Evolutionary conservation across 768 basidiomycete species (phyloP), one percentile per base, ranked within the genome.

Genomic region (Collybia nuda): DNA sequence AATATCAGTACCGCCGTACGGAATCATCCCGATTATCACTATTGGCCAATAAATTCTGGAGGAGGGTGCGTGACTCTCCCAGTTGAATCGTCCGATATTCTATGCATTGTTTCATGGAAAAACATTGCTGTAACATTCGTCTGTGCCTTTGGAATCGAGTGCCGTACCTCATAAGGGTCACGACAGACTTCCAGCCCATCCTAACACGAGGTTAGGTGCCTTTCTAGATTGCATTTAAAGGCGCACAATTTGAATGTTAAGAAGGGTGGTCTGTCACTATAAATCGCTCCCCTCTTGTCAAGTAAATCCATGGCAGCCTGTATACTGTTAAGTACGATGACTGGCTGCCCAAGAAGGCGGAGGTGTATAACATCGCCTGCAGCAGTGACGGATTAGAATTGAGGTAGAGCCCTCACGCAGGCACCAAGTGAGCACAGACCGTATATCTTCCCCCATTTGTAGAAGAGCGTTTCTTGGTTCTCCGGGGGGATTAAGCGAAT

Each of bases 201-300:
- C 59, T 62, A 12, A 23, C 18, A 24, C 18, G 26, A 2, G 7
- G 2, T 11, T 40, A 29, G 19, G 1, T 21, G 43, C 7, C 4
- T 4, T 26, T 3, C 3, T 7, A 26, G 24, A 26, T 4, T 26
- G 3, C 24, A 4, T 4, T 26, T 7, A 26, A 7, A 7, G 24
- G 7, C 24, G 7, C 4, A 65, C 62, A 63, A 15, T 42, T 58
- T 47, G 29, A 50, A 56, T 3, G 60, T 35, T 6, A 54, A 35
- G 12, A 60, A 47, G n/a, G 37, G 28, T 7, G 54, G 59, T 17
- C 55, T 35, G 22, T 59, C 44, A 0, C 67, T 64, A 44, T 64
- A 69, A 37, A 55, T 65, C 7, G 49, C 6, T 6, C 65, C 55
- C 24, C 67, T 54, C 42, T 62, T 68, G 2, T 68, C 70, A 7